Evolutionary conservation across 2,329 filamentous ascomycete species (phyloP).

Genomic region (Fusarium sacchari): DNA sequence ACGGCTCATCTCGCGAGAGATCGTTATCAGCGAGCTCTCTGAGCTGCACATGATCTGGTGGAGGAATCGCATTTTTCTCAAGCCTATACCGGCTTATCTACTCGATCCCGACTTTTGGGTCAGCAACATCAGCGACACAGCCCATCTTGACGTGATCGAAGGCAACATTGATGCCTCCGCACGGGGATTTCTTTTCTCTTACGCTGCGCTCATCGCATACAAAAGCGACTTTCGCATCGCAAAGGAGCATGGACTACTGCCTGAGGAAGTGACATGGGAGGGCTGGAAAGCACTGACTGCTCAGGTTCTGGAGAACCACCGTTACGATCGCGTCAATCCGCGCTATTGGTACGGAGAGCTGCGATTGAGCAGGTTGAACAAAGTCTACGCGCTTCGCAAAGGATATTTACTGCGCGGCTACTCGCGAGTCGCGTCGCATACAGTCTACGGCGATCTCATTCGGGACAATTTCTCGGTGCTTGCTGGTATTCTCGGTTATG

Average conservation of each 20-base stretch:
- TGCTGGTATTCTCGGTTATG: constrained; percentile 31
- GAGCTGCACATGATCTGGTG: constrained; percentile 55
- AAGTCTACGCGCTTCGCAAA: constrained; percentile 27
- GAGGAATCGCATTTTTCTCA: constrained; percentile 50
- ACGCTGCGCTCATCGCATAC: constrained; percentile 49
- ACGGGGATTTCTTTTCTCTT: constrained; percentile 53
- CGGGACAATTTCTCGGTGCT: constrained; percentile 33
- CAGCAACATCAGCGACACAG: constrained; percentile 39
- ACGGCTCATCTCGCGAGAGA: constrained; percentile 46
- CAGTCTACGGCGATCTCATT: constrained; percentile 28
- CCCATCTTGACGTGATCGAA: constrained; percentile 8
- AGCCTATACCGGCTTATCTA: constrained; percentile 54
- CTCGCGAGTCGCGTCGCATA: constrained; percentile 29
- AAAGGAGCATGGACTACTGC: constrained; percentile 48
- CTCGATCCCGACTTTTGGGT: constrained; percentile 51
- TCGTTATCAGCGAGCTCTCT: constrained; percentile 50
- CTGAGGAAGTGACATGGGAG: constrained; percentile 49
- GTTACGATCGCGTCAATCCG: constrained; percentile 46
- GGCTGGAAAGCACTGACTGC: constrained; percentile 48
- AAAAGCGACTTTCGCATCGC: constrained; percentile 54
- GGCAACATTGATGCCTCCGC: constrained; percentile 40
- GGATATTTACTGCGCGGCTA: constrained; percentile 25
- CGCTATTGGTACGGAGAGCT: constrained; percentile 57
- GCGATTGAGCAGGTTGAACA: constrained; percentile 52
- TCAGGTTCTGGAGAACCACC: constrained; percentile 43